Evolutionary conservation across 139 green algal species (phyloP), one percentile per base, ranked within the genome.

Genomic region (Chlorella sp.): DNA sequence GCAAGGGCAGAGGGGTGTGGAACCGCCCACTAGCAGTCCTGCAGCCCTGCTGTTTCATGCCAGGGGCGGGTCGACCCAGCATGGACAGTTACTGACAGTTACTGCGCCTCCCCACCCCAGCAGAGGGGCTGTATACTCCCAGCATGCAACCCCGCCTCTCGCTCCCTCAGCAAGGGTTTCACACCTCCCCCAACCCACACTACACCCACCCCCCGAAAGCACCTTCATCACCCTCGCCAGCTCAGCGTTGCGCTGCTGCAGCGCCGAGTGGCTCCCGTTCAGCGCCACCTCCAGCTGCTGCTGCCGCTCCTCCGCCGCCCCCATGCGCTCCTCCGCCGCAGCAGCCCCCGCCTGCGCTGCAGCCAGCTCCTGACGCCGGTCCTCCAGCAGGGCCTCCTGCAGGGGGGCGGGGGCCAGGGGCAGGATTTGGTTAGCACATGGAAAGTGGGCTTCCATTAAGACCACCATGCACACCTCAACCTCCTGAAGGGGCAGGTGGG

Each of bases 281-380:
- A 94, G 87, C 48, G 87, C 80, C 57, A 64, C 81, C 79, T 90
- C 87, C 61, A 90, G 87, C 79, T 80, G 78, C 79, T 90, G 86
- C 37, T 89, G 42, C 73, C 85, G 83, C 71, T 91, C 83, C 88
- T 89, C 61, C 4, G 60, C 88, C 40, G 64, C 88, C 39, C 39
- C 64, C 32, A 32, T 32, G 19, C 84, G 84, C 68, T 81, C 15
- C 66, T 81, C 84, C 3, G 84, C 39, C 0, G 66, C 84, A 0
- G 84, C 84, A 0, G 84, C 68, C 28, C 39, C 37, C 18, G 37
- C 76, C 53, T 81, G 82, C 24, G 85, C 69, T 26, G 76, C 36
- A 7, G 87, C 66, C 66, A 93, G 75, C 42, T 88, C 37, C 73
- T 83, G 83, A 30, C 86, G 83, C 66, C 91, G 78, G 86, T 88